Base-by-base conservation (phyloP, 331 rosid genomes). In the Prunus yedoensis region DNA sequence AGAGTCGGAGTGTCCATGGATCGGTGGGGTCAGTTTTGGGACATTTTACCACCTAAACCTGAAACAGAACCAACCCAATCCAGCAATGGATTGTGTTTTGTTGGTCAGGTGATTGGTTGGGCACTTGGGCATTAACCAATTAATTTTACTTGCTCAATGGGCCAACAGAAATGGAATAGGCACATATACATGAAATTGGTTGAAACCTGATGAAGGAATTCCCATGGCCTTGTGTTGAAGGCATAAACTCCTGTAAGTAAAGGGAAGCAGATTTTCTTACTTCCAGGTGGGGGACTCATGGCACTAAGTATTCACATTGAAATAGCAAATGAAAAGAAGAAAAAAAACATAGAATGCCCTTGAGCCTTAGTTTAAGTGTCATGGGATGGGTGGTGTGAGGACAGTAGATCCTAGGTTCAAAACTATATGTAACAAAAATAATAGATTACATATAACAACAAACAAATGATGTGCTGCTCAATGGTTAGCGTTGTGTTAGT, bases 61-160 rank as follows among this genome's bases (percentile, higher is more conserved):
- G 68, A 64, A 64, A 64, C 13, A 35, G 49, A 64, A 64, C 68
- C 47, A 64, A 35, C 21, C 2, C 50, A 35, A 59, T 59, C 65
- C 65, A 59, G 35, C 35, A 58, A 4, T 58, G 8, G 18, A 23
- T 23, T 57, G 62, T 12, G 10, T 57, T 57, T 57, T 0, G 28
- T 57, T 57, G 62, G 28, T 23, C 32, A 35, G 47, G 49, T 8
- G 68, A 16, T 64, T 12, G 4, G 25, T 64, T 9, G 49, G 47
- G 21, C 70, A 66, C 49, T 20, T 43, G 2, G n/a, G 52, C 27
- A 18, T 9, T 10, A 10, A 18, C 50, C 50, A 64, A 38, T 17
- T 64, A 35, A 21, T 38, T 66, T 66, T 14, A 28, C 49, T 62
- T 62, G 1, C 67, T 62, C 20, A 28, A 8, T 28, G 18, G 23